phyloP scores from a whole-genome alignment of 202 grass and related monocot species.

The Elaeis oleifera region DNA sequence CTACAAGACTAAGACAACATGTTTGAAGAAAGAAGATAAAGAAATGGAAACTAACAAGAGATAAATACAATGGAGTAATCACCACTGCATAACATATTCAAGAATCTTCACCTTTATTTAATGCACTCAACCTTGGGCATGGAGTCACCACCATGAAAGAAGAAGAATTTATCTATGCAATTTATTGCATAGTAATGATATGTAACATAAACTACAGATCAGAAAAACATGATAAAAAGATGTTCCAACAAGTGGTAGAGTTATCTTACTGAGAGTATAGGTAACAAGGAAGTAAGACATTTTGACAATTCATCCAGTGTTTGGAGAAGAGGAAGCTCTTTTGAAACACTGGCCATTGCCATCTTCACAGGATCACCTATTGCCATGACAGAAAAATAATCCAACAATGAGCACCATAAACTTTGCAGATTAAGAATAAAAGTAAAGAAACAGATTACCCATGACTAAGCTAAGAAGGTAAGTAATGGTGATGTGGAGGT shows the following conservation, averaged over 20 bases:
- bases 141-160: too few species aligned
- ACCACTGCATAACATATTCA: too few species aligned
- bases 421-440: neutral
- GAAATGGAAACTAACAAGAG: too few species aligned
- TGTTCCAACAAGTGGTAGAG: neutral
- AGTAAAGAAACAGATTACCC: conserved; percentile 29
- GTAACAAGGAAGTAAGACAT: conserved; percentile 71
- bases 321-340: conserved; percentile 51
- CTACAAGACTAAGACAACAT: too few species aligned
- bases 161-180: too few species aligned
- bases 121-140: too few species aligned
- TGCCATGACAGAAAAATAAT: conserved; percentile 1
- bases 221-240: too few species aligned
- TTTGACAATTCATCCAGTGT: conserved; percentile 63
- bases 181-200: neutral
- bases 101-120: too few species aligned
- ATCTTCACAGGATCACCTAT: conserved; percentile 87
- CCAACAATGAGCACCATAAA: neutral
- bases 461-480: conserved; percentile 65
- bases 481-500: conserved; percentile 49
- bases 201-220: conserved; percentile 1
- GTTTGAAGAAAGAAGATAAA: too few species aligned
- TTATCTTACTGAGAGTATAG: conserved; percentile 66
- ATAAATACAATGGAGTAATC: too few species aligned
- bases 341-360: conserved; percentile 59